Conservation (phyloP, 305 asterid species). For the Fraxinus nigra region DNA sequence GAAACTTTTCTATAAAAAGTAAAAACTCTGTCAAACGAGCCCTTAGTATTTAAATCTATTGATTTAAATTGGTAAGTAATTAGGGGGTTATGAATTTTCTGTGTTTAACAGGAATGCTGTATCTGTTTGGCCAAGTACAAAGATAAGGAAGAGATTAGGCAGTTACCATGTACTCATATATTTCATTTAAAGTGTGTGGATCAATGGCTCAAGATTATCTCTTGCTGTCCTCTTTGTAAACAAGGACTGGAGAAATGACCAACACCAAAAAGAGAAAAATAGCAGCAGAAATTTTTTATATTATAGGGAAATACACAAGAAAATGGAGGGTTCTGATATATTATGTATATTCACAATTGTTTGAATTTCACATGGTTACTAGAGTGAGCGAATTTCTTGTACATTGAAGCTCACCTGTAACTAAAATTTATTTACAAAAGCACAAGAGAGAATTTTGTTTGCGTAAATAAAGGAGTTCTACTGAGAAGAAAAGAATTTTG, state of each 20-base stretch:
- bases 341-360: conserved; percentile 6
- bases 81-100: neutral
- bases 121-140: conserved; percentile 76
- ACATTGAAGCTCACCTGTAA: conserved; percentile 36
- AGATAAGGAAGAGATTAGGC: conserved; percentile 81
- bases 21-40: neutral
- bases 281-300: neutral
- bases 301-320: conserved; percentile 6
- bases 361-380: conserved; percentile 20
- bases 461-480: neutral
- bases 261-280: neutral
- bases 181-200: conserved; percentile 94
- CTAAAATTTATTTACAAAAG: conserved; percentile 1
- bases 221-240: conserved; percentile 59
- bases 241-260: conserved; percentile 58
- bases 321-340: neutral
- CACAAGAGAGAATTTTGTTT: neutral
- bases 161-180: conserved; percentile 73
- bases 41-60: neutral
- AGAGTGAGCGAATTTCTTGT: conserved; percentile 28
- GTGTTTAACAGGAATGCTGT: conserved; percentile 67
- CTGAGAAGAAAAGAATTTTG: neutral
- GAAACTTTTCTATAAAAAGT: neutral
- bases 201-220: conserved; percentile 89
- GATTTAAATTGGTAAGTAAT: neutral